Evolutionary conservation across 2,329 filamentous ascomycete species (phyloP).

Genomic region (Cladophialophora immunda): DNA sequence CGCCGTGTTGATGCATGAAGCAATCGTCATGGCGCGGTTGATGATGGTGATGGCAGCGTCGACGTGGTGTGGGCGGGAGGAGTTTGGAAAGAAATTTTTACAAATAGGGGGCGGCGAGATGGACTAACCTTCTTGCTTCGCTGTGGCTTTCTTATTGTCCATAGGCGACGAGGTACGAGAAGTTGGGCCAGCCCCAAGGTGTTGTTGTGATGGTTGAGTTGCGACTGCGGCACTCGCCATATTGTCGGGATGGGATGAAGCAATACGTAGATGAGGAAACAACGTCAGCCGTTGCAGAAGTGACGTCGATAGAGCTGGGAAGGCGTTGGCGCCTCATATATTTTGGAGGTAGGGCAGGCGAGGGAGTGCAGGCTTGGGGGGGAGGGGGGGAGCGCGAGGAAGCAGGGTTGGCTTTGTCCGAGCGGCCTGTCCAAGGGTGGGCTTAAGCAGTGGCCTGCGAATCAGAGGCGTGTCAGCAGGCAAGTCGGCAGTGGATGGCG

Average conservation of each 20-base stretch:
- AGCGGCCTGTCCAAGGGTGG: slow-evolving; percentile 29
- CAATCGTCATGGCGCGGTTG: slow-evolving; percentile 22
- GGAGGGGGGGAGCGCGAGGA: slow-evolving; percentile 17
- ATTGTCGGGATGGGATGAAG: slow-evolving; percentile 39
- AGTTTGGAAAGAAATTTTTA: slow-evolving; percentile 31
- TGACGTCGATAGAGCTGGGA: slow-evolving; percentile 40
- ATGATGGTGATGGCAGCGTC: slow-evolving; percentile 26
- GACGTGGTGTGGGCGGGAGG: slow-evolving; percentile 5
- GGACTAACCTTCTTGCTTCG: slow-evolving; percentile 51
- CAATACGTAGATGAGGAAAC: slow-evolving; percentile 39
- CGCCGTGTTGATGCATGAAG: slow-evolving; percentile 16
- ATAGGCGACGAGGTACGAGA: slow-evolving; percentile 52
- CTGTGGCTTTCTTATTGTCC: slow-evolving; percentile 52
- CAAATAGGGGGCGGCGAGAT: slow-evolving; percentile 33
- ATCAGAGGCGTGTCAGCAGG: slow-evolving; percentile 37
- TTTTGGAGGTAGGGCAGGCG: slow-evolving; percentile 34
- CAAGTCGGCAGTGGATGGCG: slow-evolving; percentile 34
- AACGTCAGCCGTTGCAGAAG: slow-evolving; percentile 41
- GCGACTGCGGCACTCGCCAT: slow-evolving; percentile 39
- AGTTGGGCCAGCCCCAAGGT: slow-evolving; percentile 41
- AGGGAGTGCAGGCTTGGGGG: slow-evolving; percentile 31
- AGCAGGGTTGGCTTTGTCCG: slow-evolving; percentile 29
- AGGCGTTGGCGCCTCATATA: slow-evolving; percentile 39
- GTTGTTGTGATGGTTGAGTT: slow-evolving; percentile 41
- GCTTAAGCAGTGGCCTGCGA: slow-evolving; percentile 29